Percentiles rank a stretch among this genome's conserved stretches.
These are phyloP conservation scores for Tetrahymena elliotti DNA, from an alignment of 73 alveolate species.

Conservation along the genomic window DNA sequence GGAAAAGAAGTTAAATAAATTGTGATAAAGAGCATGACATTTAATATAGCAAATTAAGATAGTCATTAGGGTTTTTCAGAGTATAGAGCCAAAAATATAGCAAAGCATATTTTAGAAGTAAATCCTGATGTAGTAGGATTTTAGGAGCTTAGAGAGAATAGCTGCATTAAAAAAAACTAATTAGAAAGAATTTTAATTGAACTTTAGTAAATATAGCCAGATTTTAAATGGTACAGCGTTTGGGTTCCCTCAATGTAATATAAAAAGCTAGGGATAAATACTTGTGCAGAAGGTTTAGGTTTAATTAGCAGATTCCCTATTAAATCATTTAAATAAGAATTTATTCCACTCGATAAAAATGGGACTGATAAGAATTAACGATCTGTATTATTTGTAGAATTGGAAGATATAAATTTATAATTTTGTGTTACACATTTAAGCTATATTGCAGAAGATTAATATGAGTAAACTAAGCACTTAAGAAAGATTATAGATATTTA, in stretches of 20 bases:
- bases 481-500: background rate
- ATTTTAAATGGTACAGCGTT: background rate
- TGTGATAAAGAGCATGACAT: background rate
- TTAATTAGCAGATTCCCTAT: background rate
- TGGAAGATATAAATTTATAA: background rate
- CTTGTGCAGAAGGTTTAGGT: background rate
- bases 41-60: background rate
- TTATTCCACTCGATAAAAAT: background rate
- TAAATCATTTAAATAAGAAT: background rate
- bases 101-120: background rate
- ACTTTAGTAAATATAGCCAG: background rate
- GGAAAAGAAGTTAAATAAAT: background rate
- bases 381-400: background rate
- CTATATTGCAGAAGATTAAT: background rate
- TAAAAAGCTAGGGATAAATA: background rate
- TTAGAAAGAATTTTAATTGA: background rate
- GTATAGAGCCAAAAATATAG: background rate
- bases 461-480: background rate
- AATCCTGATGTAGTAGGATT: background rate
- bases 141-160: background rate
- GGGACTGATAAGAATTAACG: background rate
- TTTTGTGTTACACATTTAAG: background rate
- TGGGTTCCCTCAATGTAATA: background rate
- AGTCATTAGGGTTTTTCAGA: background rate
- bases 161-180: background rate